Evolutionary conservation across 2,329 filamentous ascomycete genomes (phyloP).

Genomic region (Bimuria novae-zelandiae): DNA sequence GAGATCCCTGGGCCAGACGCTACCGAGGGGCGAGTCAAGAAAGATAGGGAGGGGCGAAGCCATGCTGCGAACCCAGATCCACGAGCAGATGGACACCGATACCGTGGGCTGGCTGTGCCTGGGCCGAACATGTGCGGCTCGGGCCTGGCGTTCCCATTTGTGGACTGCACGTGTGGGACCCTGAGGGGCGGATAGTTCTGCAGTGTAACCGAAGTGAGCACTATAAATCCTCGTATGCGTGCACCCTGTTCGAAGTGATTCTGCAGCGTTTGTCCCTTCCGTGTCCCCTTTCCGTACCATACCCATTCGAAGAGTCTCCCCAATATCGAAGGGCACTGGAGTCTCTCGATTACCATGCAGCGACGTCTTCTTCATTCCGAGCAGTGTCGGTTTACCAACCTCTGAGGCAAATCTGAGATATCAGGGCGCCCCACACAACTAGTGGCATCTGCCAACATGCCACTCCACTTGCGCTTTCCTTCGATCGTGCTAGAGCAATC

Average conservation of each 20-base stretch:
- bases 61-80: not conserved
- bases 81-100: not conserved
- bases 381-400: not conserved
- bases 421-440: not conserved
- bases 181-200: not conserved
- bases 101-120: no score
- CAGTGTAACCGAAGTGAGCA: not conserved
- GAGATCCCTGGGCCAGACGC: not conserved
- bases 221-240: not conserved
- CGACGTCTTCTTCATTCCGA: no score
- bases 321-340: no score
- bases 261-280: not conserved
- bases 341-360: no score
- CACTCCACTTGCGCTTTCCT: not conserved
- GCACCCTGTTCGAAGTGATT: not conserved
- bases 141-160: not conserved
- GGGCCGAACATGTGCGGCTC: slow-evolving; percentile 1
- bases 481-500: not conserved
- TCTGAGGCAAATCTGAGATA: not conserved
- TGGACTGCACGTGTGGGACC: not conserved
- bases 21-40: slow-evolving; percentile 1
- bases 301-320: no score
- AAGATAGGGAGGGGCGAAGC: not conserved
- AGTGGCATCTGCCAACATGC: not conserved
- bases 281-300: not conserved